A percentile compares a stretch with the other conserved stretches of the same genome.
Conservation (phyloP, 768 basidiomycete species). For the Lactarius quietus region DNA sequence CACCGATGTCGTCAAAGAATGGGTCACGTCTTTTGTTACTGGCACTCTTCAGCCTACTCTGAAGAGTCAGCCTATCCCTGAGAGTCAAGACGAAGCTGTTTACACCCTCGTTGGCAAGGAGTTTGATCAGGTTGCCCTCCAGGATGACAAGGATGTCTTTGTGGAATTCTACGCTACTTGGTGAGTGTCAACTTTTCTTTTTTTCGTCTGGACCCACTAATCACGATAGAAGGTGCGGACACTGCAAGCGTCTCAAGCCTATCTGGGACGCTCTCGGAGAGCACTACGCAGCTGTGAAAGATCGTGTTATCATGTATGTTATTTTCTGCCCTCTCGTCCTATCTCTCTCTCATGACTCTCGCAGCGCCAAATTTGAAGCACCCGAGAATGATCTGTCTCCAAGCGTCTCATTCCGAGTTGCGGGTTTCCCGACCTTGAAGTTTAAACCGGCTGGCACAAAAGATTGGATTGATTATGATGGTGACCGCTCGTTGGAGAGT, state of each 20-base stretch:
- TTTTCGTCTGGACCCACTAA: not conserved
- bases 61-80: conserved; percentile 88
- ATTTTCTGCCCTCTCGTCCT: not conserved
- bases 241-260: conserved; percentile 96
- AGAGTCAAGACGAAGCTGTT: conserved; percentile 77
- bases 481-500: conserved; percentile 85
- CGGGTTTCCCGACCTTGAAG: conserved; percentile 93
- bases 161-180: conserved; percentile 97
- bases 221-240: conserved; percentile 63
- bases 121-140: conserved; percentile 82
- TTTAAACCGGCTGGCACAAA: conserved; percentile 88
- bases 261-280: conserved; percentile 90
- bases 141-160: conserved; percentile 91
- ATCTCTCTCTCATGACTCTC: conserved; percentile 25
- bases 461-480: conserved; percentile 91
- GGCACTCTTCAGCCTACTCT: conserved; percentile 78
- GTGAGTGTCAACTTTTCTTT: conserved; percentile 44
- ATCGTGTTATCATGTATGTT: conserved; percentile 72
- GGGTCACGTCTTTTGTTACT: conserved; percentile 61
- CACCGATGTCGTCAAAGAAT: conserved; percentile 50
- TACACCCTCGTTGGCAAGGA: conserved; percentile 81
- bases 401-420: conserved; percentile 79
- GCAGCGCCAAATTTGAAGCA: conserved; percentile 92
- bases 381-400: conserved; percentile 94
- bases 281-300: conserved; percentile 71